These are phyloP conservation scores for Trichosporon sp. DNA, from an alignment of 1,284 basidiomycete species.

Conservation along the genomic window DNA sequence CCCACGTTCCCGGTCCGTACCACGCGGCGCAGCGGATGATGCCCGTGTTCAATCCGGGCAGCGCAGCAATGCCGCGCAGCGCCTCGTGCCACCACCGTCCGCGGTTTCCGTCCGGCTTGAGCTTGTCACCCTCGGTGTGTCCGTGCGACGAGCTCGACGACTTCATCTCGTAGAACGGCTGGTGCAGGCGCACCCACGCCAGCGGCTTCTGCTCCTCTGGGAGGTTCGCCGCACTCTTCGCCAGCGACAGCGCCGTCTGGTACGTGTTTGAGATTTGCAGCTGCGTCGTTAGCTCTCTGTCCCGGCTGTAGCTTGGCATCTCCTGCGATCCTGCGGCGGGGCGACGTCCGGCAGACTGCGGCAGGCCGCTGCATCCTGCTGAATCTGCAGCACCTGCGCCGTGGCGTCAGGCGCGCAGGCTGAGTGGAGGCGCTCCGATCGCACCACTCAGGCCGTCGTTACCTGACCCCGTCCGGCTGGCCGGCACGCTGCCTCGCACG, in stretches of 20 bases:
- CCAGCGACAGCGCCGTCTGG: conserved; percentile 69
- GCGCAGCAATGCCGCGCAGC: conserved; percentile 71
- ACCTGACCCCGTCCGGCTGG: neutral
- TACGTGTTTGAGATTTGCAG: conserved; percentile 75
- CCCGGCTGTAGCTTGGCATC: neutral
- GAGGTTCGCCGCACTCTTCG: conserved; percentile 61
- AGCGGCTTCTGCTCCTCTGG: conserved; percentile 65
- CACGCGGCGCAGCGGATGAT: conserved; percentile 61
- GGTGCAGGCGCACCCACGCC: conserved; percentile 78
- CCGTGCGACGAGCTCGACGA: conserved; percentile 53
- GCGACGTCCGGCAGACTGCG: too few relatives aligned
- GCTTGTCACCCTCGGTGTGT: conserved; percentile 68
- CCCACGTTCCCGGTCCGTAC: conserved; percentile 49
- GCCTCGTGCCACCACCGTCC: conserved; percentile 91
- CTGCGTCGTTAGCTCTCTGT: conserved; percentile 40
- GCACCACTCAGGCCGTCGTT: neutral
- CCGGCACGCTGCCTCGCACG: too few relatives aligned
- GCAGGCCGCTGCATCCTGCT: too few relatives aligned
- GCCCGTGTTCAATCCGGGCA: conserved; percentile 76
- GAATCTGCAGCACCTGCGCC: neutral
- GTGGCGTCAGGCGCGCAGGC: neutral
- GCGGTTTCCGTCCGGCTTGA: conserved; percentile 70
- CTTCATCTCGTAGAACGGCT: conserved; percentile 76
- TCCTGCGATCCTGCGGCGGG: too few relatives aligned
- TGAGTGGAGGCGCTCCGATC: neutral